A percentile compares a stretch with the other conserved stretches of the same genome.
Evolutionary conservation across 2,329 filamentous ascomycete species (phyloP).

Genomic region (Ophiostoma ulmi): DNA sequence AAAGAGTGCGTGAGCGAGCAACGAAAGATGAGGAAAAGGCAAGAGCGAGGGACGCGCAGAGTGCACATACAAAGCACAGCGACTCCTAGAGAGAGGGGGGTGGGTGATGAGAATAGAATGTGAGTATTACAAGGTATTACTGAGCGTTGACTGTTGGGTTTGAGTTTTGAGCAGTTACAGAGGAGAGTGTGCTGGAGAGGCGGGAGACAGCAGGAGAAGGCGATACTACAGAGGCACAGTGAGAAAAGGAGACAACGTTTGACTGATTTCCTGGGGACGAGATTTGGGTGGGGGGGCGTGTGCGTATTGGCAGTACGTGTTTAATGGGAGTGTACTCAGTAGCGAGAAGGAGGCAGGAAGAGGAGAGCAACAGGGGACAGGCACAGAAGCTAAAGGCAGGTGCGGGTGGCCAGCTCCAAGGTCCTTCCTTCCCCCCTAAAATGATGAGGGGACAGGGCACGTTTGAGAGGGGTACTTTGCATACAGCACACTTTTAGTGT

Average conservation of each 20-base stretch:
- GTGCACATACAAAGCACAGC: not conserved
- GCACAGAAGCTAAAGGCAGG: not conserved
- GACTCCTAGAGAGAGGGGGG: not conserved
- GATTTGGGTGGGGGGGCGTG: conserved; percentile 18
- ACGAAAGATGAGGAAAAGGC: conserved; percentile 7
- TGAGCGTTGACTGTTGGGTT: not conserved
- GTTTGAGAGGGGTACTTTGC: not conserved
- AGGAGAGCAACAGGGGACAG: not conserved
- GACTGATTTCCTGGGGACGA: conserved; percentile 21
- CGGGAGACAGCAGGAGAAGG: not conserved
- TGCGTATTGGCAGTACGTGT: not conserved
- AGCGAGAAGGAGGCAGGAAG: not conserved
- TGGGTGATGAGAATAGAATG: not conserved
- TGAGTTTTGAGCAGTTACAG: not conserved
- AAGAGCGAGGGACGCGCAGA: conserved; percentile 2
- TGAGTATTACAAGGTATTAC: no score
- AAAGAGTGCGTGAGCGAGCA: not conserved
- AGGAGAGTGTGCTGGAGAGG: not conserved
- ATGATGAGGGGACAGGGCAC: conserved; percentile 12
- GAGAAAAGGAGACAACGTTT: conserved; percentile 15
- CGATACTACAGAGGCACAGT: not conserved
- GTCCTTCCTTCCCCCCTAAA: conserved; percentile 12
- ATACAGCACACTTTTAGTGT: not conserved
- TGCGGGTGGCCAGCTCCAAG: not conserved
- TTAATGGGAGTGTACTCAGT: not conserved